These are phyloP conservation scores for Mycothermus thermophilus DNA, from an alignment of 495 filamentous ascomycete genomes.

Conservation along the genomic window DNA sequence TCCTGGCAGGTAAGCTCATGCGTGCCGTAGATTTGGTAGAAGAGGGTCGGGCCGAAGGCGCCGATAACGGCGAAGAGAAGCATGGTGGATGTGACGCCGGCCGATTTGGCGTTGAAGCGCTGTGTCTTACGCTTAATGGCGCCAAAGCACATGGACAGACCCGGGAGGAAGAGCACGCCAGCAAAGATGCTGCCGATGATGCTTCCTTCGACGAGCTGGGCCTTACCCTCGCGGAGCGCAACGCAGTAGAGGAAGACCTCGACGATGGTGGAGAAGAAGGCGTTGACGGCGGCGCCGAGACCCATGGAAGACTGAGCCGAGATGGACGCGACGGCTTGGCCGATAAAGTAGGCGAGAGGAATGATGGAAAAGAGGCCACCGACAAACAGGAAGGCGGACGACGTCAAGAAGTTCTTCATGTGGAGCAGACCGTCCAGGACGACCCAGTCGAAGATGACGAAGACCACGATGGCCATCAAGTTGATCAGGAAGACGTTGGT, in stretches of 20 bases:
- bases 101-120: slow-evolving; percentile 93
- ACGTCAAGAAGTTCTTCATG: slow-evolving; percentile 55
- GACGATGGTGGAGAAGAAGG: slow-evolving; percentile 97
- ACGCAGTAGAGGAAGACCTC: slow-evolving; percentile 98
- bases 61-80: slow-evolving; percentile 91
- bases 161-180: slow-evolving; percentile 88
- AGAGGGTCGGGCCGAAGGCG: slow-evolving; percentile 95
- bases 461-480: slow-evolving; percentile 74
- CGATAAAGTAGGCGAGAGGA: slow-evolving; percentile 97
- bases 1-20: slow-evolving; percentile 85
- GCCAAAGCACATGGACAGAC: slow-evolving; percentile 97
- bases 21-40: slow-evolving; percentile 97
- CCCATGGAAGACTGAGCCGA: slow-evolving; percentile 99
- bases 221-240: slow-evolving; percentile 85
- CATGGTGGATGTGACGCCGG: slow-evolving; percentile 97
- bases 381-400: slow-evolving; percentile 72
- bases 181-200: slow-evolving; percentile 97
- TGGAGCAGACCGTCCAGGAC: slow-evolving; percentile 55
- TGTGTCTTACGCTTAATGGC: slow-evolving; percentile 97
- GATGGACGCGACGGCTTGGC: slow-evolving; percentile 97
- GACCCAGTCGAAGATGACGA: slow-evolving; percentile 86
- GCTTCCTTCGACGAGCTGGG: slow-evolving; percentile 84
- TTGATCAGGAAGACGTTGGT: slow-evolving; percentile 99
- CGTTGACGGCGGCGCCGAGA: slow-evolving; percentile 94
- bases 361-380: slow-evolving; percentile 83